Conservation (phyloP, 2,329 filamentous ascomycete species). For the Penicillium sp. region DNA sequence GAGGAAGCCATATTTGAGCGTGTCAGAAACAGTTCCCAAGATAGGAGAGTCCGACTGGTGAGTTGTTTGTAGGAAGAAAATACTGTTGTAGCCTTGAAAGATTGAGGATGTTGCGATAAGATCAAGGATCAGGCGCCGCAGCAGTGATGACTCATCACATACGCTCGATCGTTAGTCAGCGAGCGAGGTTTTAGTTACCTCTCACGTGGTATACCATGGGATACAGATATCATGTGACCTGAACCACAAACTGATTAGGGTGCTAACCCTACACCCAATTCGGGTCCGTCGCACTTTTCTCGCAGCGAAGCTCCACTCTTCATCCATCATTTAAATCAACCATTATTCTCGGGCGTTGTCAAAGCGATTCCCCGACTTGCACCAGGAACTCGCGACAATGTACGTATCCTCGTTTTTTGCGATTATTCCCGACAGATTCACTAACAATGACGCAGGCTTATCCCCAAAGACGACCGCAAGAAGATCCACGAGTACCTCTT, state of each 20-base stretch:
- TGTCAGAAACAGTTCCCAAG: neutral
- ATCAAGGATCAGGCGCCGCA: slow-evolving; percentile 6
- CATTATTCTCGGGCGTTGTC: slow-evolving; percentile 44
- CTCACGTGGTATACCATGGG: neutral
- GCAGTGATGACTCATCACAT: neutral
- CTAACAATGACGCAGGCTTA: slow-evolving; percentile 66
- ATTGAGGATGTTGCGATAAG: slow-evolving; percentile 16
- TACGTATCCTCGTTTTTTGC: slow-evolving; percentile 28
- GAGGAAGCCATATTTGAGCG: slow-evolving; percentile 52
- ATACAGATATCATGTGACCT: slow-evolving; percentile 5
- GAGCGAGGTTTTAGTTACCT: fast-evolving
- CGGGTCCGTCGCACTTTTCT: slow-evolving; percentile 42
- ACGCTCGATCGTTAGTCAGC: neutral
- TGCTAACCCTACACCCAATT: slow-evolving; percentile 32
- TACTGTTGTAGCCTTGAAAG: neutral
- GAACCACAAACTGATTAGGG: slow-evolving; percentile 27
- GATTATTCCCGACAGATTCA: neutral
- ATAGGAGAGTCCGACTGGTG: neutral
- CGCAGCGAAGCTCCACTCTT: slow-evolving; percentile 34
- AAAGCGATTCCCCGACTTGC: slow-evolving; percentile 56
- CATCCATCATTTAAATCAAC: slow-evolving; percentile 39
- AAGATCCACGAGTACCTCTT: slow-evolving; percentile 99
- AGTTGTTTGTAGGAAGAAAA: neutral
- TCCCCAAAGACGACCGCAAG: slow-evolving; percentile 99
- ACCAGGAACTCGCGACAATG: slow-evolving; percentile 57